Evolutionary conservation across 495 filamentous ascomycete species (phyloP), one percentile per base, ranked within the genome.

Genomic region (Penicillium malachiteum): DNA sequence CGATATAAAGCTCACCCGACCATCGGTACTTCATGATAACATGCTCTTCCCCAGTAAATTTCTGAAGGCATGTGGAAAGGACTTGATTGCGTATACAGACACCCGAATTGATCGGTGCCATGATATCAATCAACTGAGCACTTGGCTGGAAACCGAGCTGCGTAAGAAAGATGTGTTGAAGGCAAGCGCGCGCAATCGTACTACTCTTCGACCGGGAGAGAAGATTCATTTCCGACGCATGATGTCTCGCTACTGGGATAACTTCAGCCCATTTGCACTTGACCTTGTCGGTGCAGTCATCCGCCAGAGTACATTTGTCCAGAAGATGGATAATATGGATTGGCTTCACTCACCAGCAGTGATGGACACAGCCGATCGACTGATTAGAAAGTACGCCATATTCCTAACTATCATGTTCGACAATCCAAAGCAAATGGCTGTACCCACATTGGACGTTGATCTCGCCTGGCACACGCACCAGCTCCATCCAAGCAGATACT

Each of bases 401-500:
- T 96, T 91, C 74, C 71, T 90, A 16, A 7, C 41, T 0, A 84
- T 95, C 51, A 89, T 95, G 68, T 59, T 65, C 0, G 40, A 57
- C 0, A 68, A 89, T 60, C 81, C 82, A 0, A 52, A 57, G 0
- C 59, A 84, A 3, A 76, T 83, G 37, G 84, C 82, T 0, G 90
- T 95, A 3, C 91, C 91, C 3, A 95, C 91, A 3, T 74, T 95
- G 4, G 91, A 95, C 52, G 82, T 96, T 26, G 91, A 95, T 68
- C 75, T 95, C 0, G 90, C 83, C 10, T 96, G 91, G 91, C 78
- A 81, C 52, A 84, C 78, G 0, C 79, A 83, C 62, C 81, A 83
- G 53, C 78, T 94, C 17, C 79, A 69, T 7, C 87, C 90, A 3
- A 56, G 64, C 17, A 34, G 60, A 8, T 96, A 96, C 69, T 86